phyloP scores from a whole-genome alignment of 768 basidiomycete genomes.

The Rhodotorula paludigena region DNA sequence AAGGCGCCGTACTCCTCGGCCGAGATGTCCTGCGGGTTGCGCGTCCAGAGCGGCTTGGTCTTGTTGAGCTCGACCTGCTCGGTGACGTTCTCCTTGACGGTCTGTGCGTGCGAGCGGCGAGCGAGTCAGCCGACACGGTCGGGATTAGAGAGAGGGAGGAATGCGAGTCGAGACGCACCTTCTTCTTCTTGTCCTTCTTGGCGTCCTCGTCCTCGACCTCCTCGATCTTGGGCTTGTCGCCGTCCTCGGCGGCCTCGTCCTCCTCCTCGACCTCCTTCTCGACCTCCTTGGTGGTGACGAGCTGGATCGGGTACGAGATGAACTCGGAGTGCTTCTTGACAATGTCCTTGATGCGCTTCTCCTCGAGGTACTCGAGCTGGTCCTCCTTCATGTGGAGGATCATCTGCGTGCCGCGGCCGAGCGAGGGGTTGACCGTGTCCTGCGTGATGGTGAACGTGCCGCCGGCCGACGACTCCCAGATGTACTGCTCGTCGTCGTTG shows the following conservation, averaged over 20 bases:
- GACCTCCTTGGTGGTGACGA: constrained; percentile 97
- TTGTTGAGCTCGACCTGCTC: constrained; percentile 99
- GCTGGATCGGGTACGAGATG: constrained; percentile 98
- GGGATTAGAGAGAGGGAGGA: too few relatives aligned
- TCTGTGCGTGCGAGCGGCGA: constrained; percentile 51
- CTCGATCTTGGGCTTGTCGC: constrained; percentile 5
- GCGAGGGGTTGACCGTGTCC: constrained; percentile 79
- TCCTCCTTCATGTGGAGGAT: constrained; percentile 95
- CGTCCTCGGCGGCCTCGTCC: constrained; percentile 62
- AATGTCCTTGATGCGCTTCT: constrained; percentile 98
- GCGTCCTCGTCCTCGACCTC: constrained; percentile 60
- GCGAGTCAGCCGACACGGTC: not conserved
- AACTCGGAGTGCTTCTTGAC: constrained; percentile 99
- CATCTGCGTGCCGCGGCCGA: constrained; percentile 90
- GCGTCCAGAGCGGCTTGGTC: constrained; percentile 99
- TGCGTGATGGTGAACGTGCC: constrained; percentile 98
- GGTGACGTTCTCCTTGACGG: constrained; percentile 63
- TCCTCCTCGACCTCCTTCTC: constrained; percentile 74
- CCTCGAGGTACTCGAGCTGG: constrained; percentile 96
- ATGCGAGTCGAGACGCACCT: constrained; percentile 48
- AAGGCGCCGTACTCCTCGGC: constrained; percentile 88
- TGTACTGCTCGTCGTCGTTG: constrained; percentile 99
- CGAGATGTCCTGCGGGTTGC: constrained; percentile 91
- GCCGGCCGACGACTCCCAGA: constrained; percentile 99
- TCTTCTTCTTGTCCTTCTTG: constrained; percentile 58